Evolutionary conservation across 2,329 filamentous ascomycete species (phyloP), one percentile per base, ranked within the genome.

Genomic region (Colletotrichum nymphaeae): DNA sequence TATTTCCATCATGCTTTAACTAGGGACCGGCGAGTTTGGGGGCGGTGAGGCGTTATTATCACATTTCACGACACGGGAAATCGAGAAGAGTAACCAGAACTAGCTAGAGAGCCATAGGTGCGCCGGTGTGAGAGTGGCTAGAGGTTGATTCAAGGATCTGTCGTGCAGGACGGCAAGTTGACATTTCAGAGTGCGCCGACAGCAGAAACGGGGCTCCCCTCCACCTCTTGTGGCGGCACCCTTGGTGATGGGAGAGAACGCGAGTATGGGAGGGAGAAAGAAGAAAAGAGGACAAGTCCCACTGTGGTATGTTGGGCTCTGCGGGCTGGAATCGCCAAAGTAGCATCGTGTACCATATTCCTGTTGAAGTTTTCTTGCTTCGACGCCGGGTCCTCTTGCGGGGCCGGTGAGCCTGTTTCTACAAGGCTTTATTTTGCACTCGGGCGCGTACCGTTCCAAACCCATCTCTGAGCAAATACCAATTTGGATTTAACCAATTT

Each of bases 51-150:
- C 71, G 71, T 73, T 73, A 60, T 66, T 58, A 56, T 52, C 56
- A 65, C n/a, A 73, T 28, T 66, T 73, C 56, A 71, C 37, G 71
- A 70, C 65, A 73, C 28, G 67, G 56, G 67, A 70, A 73, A 66
- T 53, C 71, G 28, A 73, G 56, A 70, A 71, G 71, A 62, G 52
- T 71, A 62, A 62, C 49, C 56, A 69, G 14, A 46, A 64, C 12
- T 60, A 71, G 67, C 59, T 70, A 62, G 62, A 65, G 55, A 59
- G 56, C 16, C n/a, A 24, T 42, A 60, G 7, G 28, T 49, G 26
- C 19, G 56, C 19, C 26, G 22, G 19, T 49, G 32, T 24, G 28
- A 35, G 24, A 56, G 52, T 24, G 46, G 59, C 22, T 55, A 58
- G 55, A 60, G 22, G 56, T 26, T 35, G 56, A 22, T 32, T 26